Conservation (phyloP, 352 stramenopile species). For the Pythium chondricola region DNA sequence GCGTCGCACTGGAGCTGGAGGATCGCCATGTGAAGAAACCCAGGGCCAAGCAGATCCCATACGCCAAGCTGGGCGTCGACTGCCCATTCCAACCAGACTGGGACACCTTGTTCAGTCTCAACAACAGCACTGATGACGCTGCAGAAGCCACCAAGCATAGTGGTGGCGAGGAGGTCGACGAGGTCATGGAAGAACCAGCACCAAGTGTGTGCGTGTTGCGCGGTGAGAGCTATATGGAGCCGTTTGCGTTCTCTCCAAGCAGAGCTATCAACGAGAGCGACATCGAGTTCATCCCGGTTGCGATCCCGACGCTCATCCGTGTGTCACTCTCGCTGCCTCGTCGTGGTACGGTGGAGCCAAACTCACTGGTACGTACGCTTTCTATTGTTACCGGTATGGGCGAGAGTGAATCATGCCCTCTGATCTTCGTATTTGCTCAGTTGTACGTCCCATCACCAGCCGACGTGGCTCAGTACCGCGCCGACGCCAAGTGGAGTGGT, state of each 20-base stretch:
- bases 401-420: no score
- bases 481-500: constrained; percentile 18
- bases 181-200: neutral
- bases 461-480: constrained; percentile 6
- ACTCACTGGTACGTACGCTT: constrained; percentile 57
- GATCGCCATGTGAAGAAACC: constrained; percentile 40
- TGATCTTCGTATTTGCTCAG: constrained; percentile 4
- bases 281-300: constrained; percentile 31
- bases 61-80: constrained; percentile 44
- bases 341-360: constrained; percentile 47
- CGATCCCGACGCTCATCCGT: constrained; percentile 64
- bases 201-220: constrained; percentile 50
- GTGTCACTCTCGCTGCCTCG: constrained; percentile 46
- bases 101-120: constrained; percentile 32
- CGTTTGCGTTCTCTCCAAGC: constrained; percentile 49
- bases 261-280: neutral
- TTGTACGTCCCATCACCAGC: constrained; percentile 15
- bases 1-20: constrained; percentile 14
- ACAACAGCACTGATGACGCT: neutral
- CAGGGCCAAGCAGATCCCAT: constrained; percentile 64
- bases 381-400: no score
- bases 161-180: constrained; percentile 8
- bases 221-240: constrained; percentile 53
- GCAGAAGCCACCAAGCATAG: neutral
- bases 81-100: constrained; percentile 63